phyloP scores from a whole-genome alignment of 495 filamentous ascomycete genomes.

The Geopyxis carbonaria region DNA sequence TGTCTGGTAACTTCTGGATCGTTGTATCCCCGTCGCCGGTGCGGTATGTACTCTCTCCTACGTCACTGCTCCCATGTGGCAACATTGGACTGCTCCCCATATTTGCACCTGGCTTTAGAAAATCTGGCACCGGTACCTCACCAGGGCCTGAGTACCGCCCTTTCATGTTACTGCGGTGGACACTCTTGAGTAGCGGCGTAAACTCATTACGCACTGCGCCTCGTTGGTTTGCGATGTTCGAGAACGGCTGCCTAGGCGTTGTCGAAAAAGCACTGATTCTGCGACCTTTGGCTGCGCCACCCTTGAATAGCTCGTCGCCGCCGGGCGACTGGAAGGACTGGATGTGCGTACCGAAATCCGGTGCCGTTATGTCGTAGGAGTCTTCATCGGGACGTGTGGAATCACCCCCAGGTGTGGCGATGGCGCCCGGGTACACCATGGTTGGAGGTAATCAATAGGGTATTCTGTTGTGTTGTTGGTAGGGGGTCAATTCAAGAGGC shows the following conservation, averaged over 20 bases:
- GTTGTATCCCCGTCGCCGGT: conserved; percentile 27
- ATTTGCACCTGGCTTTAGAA: conserved; percentile 41
- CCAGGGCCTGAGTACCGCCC: conserved; percentile 36
- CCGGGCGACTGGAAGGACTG: conserved; percentile 73
- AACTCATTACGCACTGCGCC: conserved; percentile 58
- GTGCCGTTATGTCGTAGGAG: not conserved
- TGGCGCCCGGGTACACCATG: conserved; percentile 6
- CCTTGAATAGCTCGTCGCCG: conserved; percentile 38
- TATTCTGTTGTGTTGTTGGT: not conserved
- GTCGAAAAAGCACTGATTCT: conserved; percentile 50
- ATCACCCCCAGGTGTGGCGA: conserved; percentile 3
- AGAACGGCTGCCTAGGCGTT: conserved; percentile 43
- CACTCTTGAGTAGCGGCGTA: conserved; percentile 82
- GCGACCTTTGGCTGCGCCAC: conserved; percentile 40
- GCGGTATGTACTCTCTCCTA: conserved; percentile 39
- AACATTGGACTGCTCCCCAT: conserved; percentile 47
- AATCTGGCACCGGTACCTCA: conserved; percentile 49
- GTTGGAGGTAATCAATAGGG: not conserved
- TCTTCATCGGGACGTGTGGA: not conserved
- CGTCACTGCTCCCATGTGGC: conserved; percentile 37
- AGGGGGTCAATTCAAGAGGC: too few relatives aligned
- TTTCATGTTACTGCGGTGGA: conserved; percentile 59
- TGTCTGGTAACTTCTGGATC: conserved; percentile 37
- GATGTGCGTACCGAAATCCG: conserved; percentile 19
- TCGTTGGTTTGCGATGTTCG: conserved; percentile 33